These are phyloP conservation scores for Cymbopogon flexuosus DNA, from an alignment of 202 grass and related monocot species.

Conservation along the genomic window DNA sequence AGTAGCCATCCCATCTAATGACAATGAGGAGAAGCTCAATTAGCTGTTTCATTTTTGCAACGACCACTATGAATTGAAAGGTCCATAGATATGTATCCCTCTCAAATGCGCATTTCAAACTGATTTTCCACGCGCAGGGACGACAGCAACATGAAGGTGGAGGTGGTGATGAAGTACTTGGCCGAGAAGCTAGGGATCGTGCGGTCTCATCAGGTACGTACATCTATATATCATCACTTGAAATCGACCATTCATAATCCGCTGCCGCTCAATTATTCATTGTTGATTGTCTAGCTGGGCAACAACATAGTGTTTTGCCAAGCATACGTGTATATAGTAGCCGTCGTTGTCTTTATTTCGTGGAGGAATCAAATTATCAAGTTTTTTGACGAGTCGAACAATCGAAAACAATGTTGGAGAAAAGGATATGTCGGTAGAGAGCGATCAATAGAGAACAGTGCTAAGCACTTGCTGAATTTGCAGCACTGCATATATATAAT, in stretches of 20 bases:
- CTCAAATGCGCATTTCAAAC: slow-evolving; percentile 18
- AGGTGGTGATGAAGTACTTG: slow-evolving; percentile 72
- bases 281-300: too few relatives aligned
- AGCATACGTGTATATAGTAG: background rate
- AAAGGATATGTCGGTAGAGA: background rate
- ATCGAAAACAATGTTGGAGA: background rate
- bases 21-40: background rate
- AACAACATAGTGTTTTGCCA: background rate
- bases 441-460: slow-evolving; percentile 13
- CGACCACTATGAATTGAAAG: slow-evolving; percentile 16
- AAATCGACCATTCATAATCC: background rate
- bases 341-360: background rate
- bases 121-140: slow-evolving; percentile 49
- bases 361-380: background rate
- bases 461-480: slow-evolving; percentile 9
- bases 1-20: slow-evolving; percentile 30
- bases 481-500: slow-evolving; percentile 1
- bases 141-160: slow-evolving; percentile 62
- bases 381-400: background rate
- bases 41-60: slow-evolving; percentile 1
- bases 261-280: too few relatives aligned
- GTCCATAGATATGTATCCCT: background rate
- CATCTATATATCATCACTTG: background rate
- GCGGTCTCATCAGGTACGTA: slow-evolving; percentile 57
- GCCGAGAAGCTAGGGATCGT: slow-evolving; percentile 62